A percentile compares a stretch with the other conserved stretches of the same genome.
Evolutionary conservation across 2,329 filamentous ascomycete species (phyloP).

Genomic region (Talaromyces sp.): DNA sequence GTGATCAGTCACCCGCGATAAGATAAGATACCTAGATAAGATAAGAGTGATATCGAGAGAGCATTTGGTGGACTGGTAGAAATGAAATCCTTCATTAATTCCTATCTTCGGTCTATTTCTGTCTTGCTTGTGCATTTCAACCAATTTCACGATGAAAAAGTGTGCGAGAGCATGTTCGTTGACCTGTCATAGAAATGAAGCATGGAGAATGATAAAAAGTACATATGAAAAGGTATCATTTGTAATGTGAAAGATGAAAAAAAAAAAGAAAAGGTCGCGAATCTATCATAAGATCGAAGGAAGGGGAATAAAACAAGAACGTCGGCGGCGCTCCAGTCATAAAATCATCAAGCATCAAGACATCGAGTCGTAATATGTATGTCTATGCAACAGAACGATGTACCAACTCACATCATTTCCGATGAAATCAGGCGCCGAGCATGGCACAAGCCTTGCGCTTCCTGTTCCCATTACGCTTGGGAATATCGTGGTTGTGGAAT

Average conservation of each 20-base stretch:
- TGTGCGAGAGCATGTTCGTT: neutral
- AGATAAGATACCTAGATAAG: neutral
- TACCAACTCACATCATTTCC: neutral
- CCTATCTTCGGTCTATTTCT: neutral
- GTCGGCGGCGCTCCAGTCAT: neutral
- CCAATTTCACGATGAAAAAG: neutral
- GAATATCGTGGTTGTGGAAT: slow-evolving; percentile 52
- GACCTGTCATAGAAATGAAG: neutral
- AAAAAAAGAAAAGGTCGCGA: neutral
- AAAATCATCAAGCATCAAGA: slow-evolving; percentile 11
- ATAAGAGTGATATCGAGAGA: neutral
- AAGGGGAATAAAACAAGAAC: neutral
- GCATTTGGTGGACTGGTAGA: neutral
- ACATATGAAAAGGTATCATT: slow-evolving; percentile 4
- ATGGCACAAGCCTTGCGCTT: slow-evolving; percentile 2
- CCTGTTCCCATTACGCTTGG: slow-evolving; percentile 33
- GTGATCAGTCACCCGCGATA: neutral
- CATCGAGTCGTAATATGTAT: slow-evolving; percentile 2
- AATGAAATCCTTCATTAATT: neutral
- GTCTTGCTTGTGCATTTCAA: neutral
- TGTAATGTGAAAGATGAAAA: neutral
- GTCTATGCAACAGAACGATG: neutral
- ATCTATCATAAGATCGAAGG: neutral
- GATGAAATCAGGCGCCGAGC: neutral
- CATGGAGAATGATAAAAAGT: neutral